Base-by-base conservation (phyloP, 2,329 filamentous ascomycete genomes). In the Ceratocystis cubensis region DNA sequence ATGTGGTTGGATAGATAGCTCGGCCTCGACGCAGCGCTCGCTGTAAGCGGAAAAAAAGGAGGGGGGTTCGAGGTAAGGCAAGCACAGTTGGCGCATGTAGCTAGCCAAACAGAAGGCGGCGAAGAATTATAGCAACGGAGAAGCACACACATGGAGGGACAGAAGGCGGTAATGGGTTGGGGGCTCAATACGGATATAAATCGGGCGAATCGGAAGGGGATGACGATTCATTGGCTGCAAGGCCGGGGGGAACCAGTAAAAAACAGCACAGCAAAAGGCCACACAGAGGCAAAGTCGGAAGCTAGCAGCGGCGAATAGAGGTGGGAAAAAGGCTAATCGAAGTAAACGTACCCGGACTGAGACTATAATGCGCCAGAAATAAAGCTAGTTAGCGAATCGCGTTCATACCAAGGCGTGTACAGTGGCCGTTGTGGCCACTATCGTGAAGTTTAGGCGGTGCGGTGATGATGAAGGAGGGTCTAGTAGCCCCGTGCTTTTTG, bases 261-360 rank as follows among this genome's bases (percentile, higher is more conserved):
- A 28, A 17, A 64, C 63, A 56, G 41, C 2, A 56, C 28, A 66
- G 59, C 44, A 53, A 66, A 45, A 41, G 59, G 30, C 8, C 48
- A 44, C 20, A 33, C 33, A 30, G 61, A 44, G 46, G 44, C 30
- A 13, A 37, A 30, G 57, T 45, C 30, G 61, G 22, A 30, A 22
- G 53, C 61, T 53, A 22, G 33, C 46, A 45, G 57, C 50, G 48
- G 28, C 25, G 48, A 50, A 33, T 33, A 30, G 45, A 33, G 48
- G 28, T n/a, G 61, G 41, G 56, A 62, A 61, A 61, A 64, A 8
- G 1, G 22, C 20, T 45, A 53, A 46, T 56, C 44, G n/a, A 64
- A 45, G 15, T 22, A 62, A 50, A 84, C 82, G 76, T 79, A 87
- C 84, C 84, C 84, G 76, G 84, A 86, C 82, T 85, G 82, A 85